Evolutionary conservation across 148 eudicot species (phyloP).

Genomic region (Vaccinium darrowii): DNA sequence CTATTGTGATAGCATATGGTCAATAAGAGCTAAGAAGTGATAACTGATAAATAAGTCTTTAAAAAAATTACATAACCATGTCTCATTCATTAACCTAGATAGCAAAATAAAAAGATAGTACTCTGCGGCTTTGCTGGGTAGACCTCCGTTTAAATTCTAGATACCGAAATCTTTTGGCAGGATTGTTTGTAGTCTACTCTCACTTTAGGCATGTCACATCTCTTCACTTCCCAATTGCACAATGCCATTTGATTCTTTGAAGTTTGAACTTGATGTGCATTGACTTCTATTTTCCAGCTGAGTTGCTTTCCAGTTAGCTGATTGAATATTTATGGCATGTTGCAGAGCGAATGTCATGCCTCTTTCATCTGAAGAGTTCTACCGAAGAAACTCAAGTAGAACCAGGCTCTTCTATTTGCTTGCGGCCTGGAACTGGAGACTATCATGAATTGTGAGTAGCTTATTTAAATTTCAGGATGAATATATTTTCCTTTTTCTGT

Average conservation of each 20-base stretch:
- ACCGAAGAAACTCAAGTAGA: slow-evolving; percentile 52
- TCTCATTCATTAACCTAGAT: not conserved
- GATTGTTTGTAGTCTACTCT: not conserved
- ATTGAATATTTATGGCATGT: not conserved
- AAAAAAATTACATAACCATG: not conserved
- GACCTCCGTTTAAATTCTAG: not conserved
- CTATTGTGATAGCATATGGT: not conserved
- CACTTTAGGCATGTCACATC: not conserved
- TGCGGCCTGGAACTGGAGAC: slow-evolving; percentile 76
- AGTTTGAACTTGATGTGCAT: not conserved
- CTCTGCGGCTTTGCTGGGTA: not conserved
- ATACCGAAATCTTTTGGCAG: not conserved
- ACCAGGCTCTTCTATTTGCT: slow-evolving; percentile 43
- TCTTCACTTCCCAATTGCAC: not conserved
- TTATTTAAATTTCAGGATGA: not conserved
- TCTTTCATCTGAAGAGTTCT: slow-evolving; percentile 59
- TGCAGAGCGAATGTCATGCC: slow-evolving; percentile 58
- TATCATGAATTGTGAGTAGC: slow-evolving; percentile 76
- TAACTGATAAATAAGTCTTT: not conserved
- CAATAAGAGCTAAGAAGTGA: not conserved
- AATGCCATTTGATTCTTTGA: not conserved
- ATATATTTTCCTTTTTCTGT: not conserved
- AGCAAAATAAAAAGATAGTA: no score
- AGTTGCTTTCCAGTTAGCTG: not conserved
- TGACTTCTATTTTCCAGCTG: not conserved